These are phyloP conservation scores for Fusarium coffeatum DNA, from an alignment of 2,329 filamentous ascomycete genomes.

Conservation along the genomic window DNA sequence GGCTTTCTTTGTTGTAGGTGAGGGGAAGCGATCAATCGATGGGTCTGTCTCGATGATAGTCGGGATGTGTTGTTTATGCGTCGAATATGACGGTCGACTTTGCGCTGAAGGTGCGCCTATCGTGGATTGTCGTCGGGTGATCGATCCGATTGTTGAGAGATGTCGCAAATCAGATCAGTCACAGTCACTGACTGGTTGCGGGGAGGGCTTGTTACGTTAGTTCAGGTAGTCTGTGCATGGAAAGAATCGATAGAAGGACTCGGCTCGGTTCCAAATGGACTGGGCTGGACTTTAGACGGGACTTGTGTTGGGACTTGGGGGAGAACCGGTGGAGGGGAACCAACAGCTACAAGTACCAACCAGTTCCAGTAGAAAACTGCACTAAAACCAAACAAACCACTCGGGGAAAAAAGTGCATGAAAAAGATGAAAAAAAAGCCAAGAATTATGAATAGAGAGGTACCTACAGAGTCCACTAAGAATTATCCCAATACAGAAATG, in stretches of 20 bases:
- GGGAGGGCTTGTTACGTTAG: constrained; percentile 38
- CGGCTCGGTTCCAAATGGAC: neutral
- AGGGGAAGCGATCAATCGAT: constrained; percentile 11
- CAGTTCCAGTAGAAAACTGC: neutral
- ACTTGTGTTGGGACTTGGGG: neutral
- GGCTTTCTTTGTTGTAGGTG: constrained; percentile 11
- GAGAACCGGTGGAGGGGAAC: neutral
- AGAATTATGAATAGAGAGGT: neutral
- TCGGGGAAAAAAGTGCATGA: neutral
- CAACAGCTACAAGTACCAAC: neutral
- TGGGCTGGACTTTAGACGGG: neutral
- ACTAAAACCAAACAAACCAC: constrained; percentile 6
- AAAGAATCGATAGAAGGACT: constrained; percentile 14
- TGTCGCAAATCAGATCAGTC: constrained; percentile 17
- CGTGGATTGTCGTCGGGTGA: constrained; percentile 13
- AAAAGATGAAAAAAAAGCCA: constrained; percentile 16
- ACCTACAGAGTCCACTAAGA: neutral
- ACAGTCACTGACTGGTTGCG: constrained; percentile 40
- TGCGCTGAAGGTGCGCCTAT: constrained; percentile 4
- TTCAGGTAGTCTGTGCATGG: constrained; percentile 27
- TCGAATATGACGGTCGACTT: constrained; percentile 1
- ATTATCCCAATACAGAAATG: constrained; percentile 4
- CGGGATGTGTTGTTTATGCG: neutral
- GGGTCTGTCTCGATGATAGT: neutral
- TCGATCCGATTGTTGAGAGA: constrained; percentile 19